phyloP scores from a whole-genome alignment of 1,139 yeast genomes.

The Yamadazyma sp. region DNA sequence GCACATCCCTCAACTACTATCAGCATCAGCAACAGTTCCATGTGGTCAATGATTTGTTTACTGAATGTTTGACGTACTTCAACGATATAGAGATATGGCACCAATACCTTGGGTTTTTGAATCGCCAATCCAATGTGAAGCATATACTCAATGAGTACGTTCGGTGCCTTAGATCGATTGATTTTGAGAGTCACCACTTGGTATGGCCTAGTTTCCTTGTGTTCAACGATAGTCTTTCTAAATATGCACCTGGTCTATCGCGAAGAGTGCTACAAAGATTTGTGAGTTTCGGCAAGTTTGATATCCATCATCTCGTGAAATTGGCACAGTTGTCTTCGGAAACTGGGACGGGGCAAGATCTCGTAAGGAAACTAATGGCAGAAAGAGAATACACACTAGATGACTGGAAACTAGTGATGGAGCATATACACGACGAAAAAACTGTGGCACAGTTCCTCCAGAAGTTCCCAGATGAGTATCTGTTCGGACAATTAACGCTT shows the following conservation, averaged over 20 bases:
- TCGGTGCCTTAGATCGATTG: slow-evolving; percentile 49
- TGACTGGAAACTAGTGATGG: slow-evolving; percentile 13
- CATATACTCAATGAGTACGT: slow-evolving; percentile 52
- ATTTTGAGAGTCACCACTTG: slow-evolving; percentile 51
- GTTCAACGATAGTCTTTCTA: slow-evolving; percentile 47
- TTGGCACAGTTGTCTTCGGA: slow-evolving; percentile 9
- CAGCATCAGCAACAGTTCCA: slow-evolving; percentile 29
- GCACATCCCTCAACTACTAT: slow-evolving; percentile 22
- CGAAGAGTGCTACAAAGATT: slow-evolving; percentile 9
- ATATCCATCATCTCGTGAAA: slow-evolving; percentile 10
- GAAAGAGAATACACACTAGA: slow-evolving; percentile 4
- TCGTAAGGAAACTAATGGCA: slow-evolving; percentile 1
- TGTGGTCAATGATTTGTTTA: slow-evolving; percentile 44
- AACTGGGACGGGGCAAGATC: neutral
- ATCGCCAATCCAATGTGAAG: slow-evolving; percentile 31
- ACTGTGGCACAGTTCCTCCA: slow-evolving; percentile 16
- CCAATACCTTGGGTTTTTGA: slow-evolving; percentile 50
- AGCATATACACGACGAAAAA: slow-evolving; percentile 25
- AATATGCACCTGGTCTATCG: slow-evolving; percentile 2
- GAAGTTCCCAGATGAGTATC: slow-evolving; percentile 63
- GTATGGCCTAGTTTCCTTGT: slow-evolving; percentile 62
- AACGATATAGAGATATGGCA: slow-evolving; percentile 58
- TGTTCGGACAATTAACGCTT: slow-evolving; percentile 49
- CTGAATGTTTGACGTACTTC: slow-evolving; percentile 44
- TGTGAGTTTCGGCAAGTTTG: slow-evolving; percentile 11